A percentile compares a stretch with the other conserved stretches of the same genome.
Evolutionary conservation across 345 rosid species (phyloP).

Genomic region (Salix viminalis): DNA sequence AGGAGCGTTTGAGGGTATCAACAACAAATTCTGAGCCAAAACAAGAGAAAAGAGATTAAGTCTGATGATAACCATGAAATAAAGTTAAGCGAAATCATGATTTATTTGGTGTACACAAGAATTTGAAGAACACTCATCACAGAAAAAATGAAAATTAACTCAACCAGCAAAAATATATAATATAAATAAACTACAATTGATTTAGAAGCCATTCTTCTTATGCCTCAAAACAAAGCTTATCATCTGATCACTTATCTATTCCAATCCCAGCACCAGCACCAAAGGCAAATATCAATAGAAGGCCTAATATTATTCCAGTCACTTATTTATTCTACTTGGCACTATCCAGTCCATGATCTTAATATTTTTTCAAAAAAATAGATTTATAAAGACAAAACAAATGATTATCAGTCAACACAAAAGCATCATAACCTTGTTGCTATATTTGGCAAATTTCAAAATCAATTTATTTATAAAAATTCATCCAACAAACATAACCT

Average conservation of each 20-base stretch:
- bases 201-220: not conserved
- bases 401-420: not conserved
- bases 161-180: not conserved
- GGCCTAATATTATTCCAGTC: not conserved
- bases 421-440: no score
- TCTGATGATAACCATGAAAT: not conserved
- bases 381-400: not conserved
- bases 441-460: no score
- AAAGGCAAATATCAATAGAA: not conserved
- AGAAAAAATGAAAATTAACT: not conserved
- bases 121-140: not conserved
- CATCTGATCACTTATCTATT: not conserved
- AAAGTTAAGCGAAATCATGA: not conserved
- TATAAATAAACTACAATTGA: not conserved
- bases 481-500: no score
- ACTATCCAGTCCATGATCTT: not conserved
- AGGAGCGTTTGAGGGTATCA: slow-evolving; percentile 13
- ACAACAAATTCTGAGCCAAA: slow-evolving; percentile 12
- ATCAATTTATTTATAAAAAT: no score
- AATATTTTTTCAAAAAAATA: no score
- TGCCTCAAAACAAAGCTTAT: not conserved
- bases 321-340: not conserved
- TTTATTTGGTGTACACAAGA: not conserved
- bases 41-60: not conserved
- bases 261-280: not conserved